Base-by-base conservation (phyloP, 148 eudicot species). In the Camellia lanceoleosa region DNA sequence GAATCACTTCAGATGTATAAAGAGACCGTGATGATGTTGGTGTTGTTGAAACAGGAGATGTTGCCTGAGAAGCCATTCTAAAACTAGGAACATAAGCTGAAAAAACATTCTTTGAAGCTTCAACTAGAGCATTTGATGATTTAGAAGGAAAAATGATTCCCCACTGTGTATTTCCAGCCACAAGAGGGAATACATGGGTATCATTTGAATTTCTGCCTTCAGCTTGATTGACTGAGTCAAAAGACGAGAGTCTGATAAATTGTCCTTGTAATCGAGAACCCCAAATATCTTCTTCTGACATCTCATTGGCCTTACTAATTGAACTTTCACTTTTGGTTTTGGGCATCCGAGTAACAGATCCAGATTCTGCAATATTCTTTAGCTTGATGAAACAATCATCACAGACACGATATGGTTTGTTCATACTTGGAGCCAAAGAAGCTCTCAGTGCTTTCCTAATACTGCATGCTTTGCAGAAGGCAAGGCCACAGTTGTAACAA, bases 401-500 rank as follows among this genome's bases (percentile, higher is more conserved):
- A 83, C 97, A 95, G 46, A 93, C 98, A 80, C 97, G 97, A 81
- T 90, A 95, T 7, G 93, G 88, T 84, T 93, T 93, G 86, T 81
- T 89, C 88, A 82, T 87, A 81, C 84, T 85, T n/a, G 94, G 97
- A 80, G 97, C 97, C 80, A 95, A 82, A 43, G 97, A 89, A 83
- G 97, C 94, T 88, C 87, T 93, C 76, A 92, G 67, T 60, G 98
- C 87, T 86, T 89, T 95, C 82, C 80, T 88, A 77, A 81, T 88
- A 89, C 97, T 92, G 87, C 98, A 93, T 59, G 81, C 84, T 80
- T 88, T 91, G 89, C 98, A 95, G 83, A 95, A 93, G 46, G 87
- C 97, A 55, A 88, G 91, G 75, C 97, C 98, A 86, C 97, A 93
- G 83, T 95, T 95, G 83, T 95, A 93, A 79, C 98, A 95, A 81